Conservation (phyloP, 345 rosid genomes). For the Linum usitatissimum region DNA sequence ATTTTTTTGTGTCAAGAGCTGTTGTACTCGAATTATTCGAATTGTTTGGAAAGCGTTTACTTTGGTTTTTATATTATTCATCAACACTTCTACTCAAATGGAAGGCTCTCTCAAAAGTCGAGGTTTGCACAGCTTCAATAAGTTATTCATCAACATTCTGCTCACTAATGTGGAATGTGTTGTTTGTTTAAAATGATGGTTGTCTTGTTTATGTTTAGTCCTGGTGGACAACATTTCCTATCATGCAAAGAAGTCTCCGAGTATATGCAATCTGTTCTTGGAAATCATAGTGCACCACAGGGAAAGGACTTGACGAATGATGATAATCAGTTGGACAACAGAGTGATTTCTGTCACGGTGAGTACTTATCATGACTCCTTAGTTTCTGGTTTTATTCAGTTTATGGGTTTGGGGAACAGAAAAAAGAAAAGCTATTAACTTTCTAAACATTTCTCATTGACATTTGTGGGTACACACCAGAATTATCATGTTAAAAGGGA, state of each 20-base stretch:
- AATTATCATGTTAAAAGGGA: conserved; percentile 17
- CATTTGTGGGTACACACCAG: conserved; percentile 23
- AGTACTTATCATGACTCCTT: conserved; percentile 14
- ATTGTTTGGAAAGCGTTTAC: too few relatives aligned
- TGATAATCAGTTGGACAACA: conserved; percentile 17
- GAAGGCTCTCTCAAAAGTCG: too few relatives aligned
- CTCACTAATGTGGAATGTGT: too few relatives aligned
- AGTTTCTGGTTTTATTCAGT: conserved; percentile 8
- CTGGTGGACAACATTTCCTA: conserved; percentile 56
- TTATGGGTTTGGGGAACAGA: not conserved
- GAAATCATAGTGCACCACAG: conserved; percentile 18
- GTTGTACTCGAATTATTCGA: too few relatives aligned
- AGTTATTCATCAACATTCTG: too few relatives aligned
- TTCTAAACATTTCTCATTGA: not conserved
- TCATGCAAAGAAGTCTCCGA: conserved; percentile 60
- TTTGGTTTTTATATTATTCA: too few relatives aligned
- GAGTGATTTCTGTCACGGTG: conserved; percentile 28
- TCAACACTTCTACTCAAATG: too few relatives aligned
- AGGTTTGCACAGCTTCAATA: too few relatives aligned
- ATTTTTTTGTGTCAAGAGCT: too few relatives aligned
- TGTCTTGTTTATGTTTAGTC: conserved; percentile 26
- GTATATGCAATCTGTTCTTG: conserved; percentile 40
- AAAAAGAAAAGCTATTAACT: too few relatives aligned
- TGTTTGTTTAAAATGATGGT: too few relatives aligned
- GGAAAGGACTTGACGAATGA: conserved; percentile 13